Evolutionary conservation across 805 yeast species (phyloP), one percentile per base, ranked within the genome.

Genomic region (Kodamaea sagamina): DNA sequence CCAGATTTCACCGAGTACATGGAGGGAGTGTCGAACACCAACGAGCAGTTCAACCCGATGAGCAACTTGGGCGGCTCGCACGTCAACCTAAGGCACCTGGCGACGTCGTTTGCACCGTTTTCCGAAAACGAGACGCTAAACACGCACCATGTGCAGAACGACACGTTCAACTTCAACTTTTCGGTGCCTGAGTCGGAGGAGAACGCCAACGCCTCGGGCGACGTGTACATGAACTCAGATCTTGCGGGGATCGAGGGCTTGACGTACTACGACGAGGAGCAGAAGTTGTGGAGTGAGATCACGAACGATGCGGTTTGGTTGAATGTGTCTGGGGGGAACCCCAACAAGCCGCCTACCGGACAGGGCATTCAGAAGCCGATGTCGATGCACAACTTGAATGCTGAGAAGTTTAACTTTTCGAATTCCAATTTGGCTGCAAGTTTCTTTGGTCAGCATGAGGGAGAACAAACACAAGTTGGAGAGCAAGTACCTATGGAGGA

Each of bases 281-380:
- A 70, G 43, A 59, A 82, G 47, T 63, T 86, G 24, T 86, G 95
- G 95, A 82, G 79, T 55, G 90, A 85, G 49, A 82, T 86, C 43
- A 80, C 89, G 0, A 78, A 77, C 53, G 88, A 84, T 53, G 90
- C 90, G 0, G 81, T 78, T 51, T 86, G 95, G 95, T 61, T 86
- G 43, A 68, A 67, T 49, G 61, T 60, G 4, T 45, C 61, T 9
- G 57, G 55, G 4, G 61, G 54, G 1, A 51, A 48, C 36, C 56
- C 56, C 10, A 52, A 51, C 34, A 59, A 53, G 29, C 54, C 54
- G 2, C 53, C 58, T 1, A 36, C n/a, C 19, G 53, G 15, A 44
- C 54, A 22, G 27, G 45, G 10, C 41, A 51, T 21, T 40, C 40
- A 39, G 29, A 24, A 41, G 12, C 41, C 41, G 6, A 17, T 36